Evolutionary conservation across 2,329 filamentous ascomycete genomes (phyloP).

Genomic region (Fonsecaea nubica): DNA sequence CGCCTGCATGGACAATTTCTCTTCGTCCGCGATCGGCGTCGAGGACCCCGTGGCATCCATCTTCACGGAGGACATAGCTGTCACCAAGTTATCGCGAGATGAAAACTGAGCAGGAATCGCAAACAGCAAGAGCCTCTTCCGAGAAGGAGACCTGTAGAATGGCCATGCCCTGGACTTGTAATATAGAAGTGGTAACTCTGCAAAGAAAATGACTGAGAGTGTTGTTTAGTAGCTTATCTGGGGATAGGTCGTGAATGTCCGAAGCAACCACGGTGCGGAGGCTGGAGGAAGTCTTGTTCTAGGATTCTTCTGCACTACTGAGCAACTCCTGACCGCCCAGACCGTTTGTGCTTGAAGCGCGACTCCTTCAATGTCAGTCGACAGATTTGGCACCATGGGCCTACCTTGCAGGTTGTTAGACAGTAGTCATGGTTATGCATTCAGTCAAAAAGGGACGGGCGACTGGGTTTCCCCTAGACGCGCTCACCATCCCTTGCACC

Average conservation of each 20-base stretch:
- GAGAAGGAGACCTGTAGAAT: background rate
- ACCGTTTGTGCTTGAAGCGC: background rate
- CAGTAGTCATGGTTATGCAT: background rate
- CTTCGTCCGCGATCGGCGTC: slow-evolving; percentile 7
- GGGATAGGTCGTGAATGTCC: slow-evolving; percentile 22
- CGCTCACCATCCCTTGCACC: background rate
- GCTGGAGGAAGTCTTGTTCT: slow-evolving; percentile 12
- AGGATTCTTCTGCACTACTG: slow-evolving; percentile 12
- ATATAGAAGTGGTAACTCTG: slow-evolving; percentile 5
- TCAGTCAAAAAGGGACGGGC: background rate
- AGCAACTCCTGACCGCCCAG: slow-evolving; percentile 5
- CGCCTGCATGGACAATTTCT: slow-evolving; percentile 9
- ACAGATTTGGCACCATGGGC: background rate
- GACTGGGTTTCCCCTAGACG: background rate
- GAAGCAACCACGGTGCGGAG: slow-evolving; percentile 7
- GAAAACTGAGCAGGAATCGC: background rate
- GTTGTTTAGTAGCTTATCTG: slow-evolving; percentile 21
- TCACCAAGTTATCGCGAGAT: slow-evolving; percentile 6
- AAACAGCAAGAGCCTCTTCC: background rate
- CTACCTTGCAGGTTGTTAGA: background rate
- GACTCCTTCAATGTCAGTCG: background rate
- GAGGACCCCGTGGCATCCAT: slow-evolving; percentile 12
- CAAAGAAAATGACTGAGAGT: background rate
- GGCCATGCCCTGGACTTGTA: slow-evolving; percentile 4
- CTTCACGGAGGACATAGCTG: background rate